Percentiles rank a stretch among this genome's conserved stretches.
These are phyloP conservation scores for Boletus vinaceobasis DNA, from an alignment of 768 basidiomycete genomes.

Conservation along the genomic window DNA sequence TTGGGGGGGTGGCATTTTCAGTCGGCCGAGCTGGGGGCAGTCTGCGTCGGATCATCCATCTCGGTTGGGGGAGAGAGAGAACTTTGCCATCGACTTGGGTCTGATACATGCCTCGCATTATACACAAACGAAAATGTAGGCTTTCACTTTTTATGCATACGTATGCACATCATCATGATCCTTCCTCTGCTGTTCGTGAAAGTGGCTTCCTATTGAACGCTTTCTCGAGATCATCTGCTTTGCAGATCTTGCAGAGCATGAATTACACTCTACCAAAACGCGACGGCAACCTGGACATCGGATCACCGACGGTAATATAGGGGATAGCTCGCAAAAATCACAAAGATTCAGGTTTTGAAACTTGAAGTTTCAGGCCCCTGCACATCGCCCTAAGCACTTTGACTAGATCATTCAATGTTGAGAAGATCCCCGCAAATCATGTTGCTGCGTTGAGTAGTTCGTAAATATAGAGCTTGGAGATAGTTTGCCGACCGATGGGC, in stretches of 20 bases:
- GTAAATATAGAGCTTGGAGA: too few species aligned
- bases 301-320: not conserved
- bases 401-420: too few species aligned
- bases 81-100: not conserved
- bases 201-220: not conserved
- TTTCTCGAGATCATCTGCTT: not conserved
- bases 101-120: slow-evolving; percentile 6
- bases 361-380: not conserved
- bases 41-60: not conserved
- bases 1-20: not conserved
- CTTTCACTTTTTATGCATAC: slow-evolving; percentile 18
- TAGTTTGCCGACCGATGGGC: not conserved
- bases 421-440: not conserved
- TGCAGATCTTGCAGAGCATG: not conserved
- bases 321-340: not conserved
- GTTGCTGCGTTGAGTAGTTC: too few species aligned
- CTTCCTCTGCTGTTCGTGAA: not conserved
- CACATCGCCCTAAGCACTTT: not conserved
- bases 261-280: too few species aligned
- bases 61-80: not conserved
- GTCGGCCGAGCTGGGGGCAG: slow-evolving; percentile 1
- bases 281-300: not conserved
- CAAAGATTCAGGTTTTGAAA: too few species aligned
- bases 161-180: slow-evolving; percentile 9
- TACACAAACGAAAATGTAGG: slow-evolving; percentile 20